Evolutionary conservation across 805 yeast species (phyloP), one percentile per base, ranked within the genome.

Genomic region (Lipomyces sp.): DNA sequence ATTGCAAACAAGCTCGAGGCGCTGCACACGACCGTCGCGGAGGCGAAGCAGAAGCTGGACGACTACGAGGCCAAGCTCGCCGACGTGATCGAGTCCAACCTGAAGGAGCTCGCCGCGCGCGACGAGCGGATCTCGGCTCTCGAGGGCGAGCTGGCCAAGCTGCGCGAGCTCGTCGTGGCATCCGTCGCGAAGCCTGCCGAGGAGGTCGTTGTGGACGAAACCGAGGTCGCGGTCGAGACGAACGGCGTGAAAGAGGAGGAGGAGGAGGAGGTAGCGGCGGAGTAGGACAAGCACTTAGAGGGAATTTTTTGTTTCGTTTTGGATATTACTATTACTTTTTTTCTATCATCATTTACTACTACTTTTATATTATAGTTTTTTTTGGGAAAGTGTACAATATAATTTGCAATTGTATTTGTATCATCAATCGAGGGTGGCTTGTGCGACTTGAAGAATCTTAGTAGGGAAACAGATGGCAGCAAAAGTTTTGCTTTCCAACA

Each of bases 101-200:
- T 52, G 23, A 40, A 48, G 24, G 55, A 63, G 38, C 60, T 61
- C 28, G 59, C 47, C 10, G 48, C 41, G 13, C 55, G 57, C 8
- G 62, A 60, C 33, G 49, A 43, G 32, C 50, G 59, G 29, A 55
- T 63, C 33, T 53, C 36, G 31, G 38, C 42, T 7, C 54, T 63
- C 34, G 65, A 63, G 47, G 41, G 32, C 11, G 58, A 62, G 52
- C 18, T 63, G 23, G 45, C 24, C 13, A 47, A 45, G 46, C 41
- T 57, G 42, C 43, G 36, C 46, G 29, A n/a, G 23, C 36, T 36
- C 10, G 38, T 46, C 18, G 13, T 34, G 22, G 47, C 39, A 7
- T 31, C 26, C 10, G 45, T 21, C 16, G 39, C 32, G 28, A 22
- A 14, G 23, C n/a, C 39, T 14, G 46, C 23, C 13, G 39, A 32